Conservation (phyloP, 1,284 basidiomycete genomes). For the Cutaneotrichosporon dermatis region DNA sequence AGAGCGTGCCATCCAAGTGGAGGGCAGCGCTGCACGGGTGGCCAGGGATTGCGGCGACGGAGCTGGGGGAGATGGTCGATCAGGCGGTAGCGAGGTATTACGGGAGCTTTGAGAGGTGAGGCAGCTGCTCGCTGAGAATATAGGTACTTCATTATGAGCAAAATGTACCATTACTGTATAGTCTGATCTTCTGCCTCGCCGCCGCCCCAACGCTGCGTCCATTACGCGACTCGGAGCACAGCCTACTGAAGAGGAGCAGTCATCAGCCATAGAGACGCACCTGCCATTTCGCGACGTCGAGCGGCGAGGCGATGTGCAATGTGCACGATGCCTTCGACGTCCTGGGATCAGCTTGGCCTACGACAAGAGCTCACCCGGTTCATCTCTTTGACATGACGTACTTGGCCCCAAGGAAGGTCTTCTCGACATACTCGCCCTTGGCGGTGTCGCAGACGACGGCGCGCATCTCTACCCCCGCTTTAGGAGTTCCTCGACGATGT, state of each 20-base stretch:
- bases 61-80: not conserved
- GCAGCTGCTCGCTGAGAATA: no score
- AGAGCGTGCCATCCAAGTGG: constrained; percentile 1
- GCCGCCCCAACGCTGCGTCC: no score
- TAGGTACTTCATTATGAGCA: no score
- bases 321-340: no score
- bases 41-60: not conserved
- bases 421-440: constrained; percentile 53
- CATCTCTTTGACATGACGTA: constrained; percentile 58
- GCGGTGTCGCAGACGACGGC: constrained; percentile 55
- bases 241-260: no score
- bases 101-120: not conserved
- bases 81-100: not conserved
- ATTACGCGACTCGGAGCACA: no score
- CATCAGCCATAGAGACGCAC: no score
- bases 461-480: constrained; percentile 47
- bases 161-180: no score
- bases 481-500: constrained; percentile 21
- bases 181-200: no score
- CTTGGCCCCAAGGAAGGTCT: constrained; percentile 44
- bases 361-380: constrained; percentile 46
- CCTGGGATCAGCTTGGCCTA: no score
- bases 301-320: no score
- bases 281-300: no score
- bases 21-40: constrained; percentile 4